phyloP scores from a whole-genome alignment of 2,329 filamentous ascomycete species.

The Zelopaecilomyces penicillatus region DNA sequence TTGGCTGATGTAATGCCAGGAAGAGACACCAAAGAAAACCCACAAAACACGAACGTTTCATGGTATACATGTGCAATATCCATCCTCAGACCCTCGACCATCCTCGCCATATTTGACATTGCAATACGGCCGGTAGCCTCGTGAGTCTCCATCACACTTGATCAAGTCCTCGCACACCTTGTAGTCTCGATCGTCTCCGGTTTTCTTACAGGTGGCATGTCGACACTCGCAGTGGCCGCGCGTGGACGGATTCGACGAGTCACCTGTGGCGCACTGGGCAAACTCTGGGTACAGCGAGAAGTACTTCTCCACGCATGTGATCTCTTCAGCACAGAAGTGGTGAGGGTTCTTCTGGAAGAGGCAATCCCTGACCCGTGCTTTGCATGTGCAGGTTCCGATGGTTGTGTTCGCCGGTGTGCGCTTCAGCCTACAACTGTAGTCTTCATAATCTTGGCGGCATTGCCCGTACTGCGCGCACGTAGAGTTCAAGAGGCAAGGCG shows the following conservation, averaged over 20 bases:
- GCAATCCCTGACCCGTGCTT: slow-evolving; percentile 1
- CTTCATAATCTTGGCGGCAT: slow-evolving; percentile 8
- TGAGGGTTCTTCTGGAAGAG: slow-evolving; percentile 3
- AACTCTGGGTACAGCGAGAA: slow-evolving; percentile 8
- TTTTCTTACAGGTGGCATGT: slow-evolving; percentile 4
- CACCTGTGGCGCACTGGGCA: slow-evolving; percentile 8
- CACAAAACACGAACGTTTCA: not conserved
- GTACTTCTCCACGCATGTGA: slow-evolving; percentile 6
- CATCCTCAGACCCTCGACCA: slow-evolving; percentile 1
- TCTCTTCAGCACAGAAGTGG: not conserved
- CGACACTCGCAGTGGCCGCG: slow-evolving; percentile 8
- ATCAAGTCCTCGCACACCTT: slow-evolving; percentile 6
- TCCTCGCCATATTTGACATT: slow-evolving; percentile 2
- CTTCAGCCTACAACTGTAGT: slow-evolving; percentile 1
- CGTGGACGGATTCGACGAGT: not conserved
- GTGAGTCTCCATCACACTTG: not conserved
- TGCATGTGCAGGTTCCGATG: slow-evolving; percentile 5
- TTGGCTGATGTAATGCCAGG: too few species aligned
- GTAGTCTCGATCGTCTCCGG: slow-evolving; percentile 2
- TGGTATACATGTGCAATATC: slow-evolving; percentile 10
- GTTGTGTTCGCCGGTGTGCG: not conserved
- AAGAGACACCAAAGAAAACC: too few species aligned
- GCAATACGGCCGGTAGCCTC: not conserved
- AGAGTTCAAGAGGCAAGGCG: slow-evolving; percentile 2
- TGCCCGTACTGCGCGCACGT: slow-evolving; percentile 5